Conservation (phyloP, 441 rosid species). For the Eutrema salsugineum region DNA sequence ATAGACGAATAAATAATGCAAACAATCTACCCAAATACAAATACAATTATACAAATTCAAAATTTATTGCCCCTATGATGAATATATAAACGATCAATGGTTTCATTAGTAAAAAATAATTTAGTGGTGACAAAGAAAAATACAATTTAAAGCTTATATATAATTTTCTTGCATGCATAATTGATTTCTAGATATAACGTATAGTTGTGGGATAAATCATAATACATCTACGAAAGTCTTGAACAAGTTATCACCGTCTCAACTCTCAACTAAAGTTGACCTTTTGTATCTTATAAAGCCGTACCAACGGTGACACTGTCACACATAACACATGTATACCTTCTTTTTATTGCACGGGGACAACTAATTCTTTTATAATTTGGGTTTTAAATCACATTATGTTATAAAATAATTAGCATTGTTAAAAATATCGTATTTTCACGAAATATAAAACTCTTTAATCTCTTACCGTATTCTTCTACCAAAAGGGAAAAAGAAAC, state of each 20-base stretch:
- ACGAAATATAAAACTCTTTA: neutral
- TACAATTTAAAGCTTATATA: neutral
- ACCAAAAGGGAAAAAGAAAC: constrained; percentile 4
- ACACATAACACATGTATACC: constrained; percentile 27
- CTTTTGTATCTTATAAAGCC: constrained; percentile 9
- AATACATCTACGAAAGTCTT: neutral
- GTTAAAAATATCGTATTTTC: neutral
- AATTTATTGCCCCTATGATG: neutral
- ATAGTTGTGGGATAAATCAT: neutral
- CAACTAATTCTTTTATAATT: constrained; percentile 4
- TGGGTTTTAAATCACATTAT: constrained; percentile 7
- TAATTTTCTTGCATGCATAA: neutral
- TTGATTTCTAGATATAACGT: neutral
- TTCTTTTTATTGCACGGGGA: constrained; percentile 17
- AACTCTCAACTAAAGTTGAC: constrained; percentile 21
- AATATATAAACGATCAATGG: neutral
- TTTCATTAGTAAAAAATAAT: neutral
- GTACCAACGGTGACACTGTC: constrained; percentile 29
- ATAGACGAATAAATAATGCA: neutral
- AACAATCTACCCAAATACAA: neutral
- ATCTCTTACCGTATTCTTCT: constrained; percentile 4
- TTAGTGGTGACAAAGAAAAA: neutral
- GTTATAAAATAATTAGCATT: neutral
- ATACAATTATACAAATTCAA: neutral
- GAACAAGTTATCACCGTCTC: constrained; percentile 9